Evolutionary conservation across 2,329 filamentous ascomycete species (phyloP).

Genomic region (Cercospora sojina): DNA sequence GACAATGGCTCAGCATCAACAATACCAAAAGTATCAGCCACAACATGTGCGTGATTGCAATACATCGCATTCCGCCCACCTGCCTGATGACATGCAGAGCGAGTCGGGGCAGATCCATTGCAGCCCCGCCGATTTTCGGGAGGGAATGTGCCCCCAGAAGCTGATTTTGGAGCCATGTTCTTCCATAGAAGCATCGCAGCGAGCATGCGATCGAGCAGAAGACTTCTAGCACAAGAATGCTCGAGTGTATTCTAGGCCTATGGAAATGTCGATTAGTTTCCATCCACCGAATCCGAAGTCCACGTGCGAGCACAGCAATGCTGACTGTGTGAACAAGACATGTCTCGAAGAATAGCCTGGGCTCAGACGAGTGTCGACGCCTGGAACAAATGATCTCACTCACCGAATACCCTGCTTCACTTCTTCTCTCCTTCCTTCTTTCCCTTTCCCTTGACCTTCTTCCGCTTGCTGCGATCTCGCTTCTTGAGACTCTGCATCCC

Average conservation of each 20-base stretch:
- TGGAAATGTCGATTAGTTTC: background rate
- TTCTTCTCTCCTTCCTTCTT: conserved; percentile 45
- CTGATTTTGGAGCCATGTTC: background rate
- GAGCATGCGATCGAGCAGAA: background rate
- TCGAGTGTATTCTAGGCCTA: background rate
- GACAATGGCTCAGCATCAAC: background rate
- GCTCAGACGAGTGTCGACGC: background rate
- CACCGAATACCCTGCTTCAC: background rate
- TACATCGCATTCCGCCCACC: background rate
- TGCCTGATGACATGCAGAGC: background rate
- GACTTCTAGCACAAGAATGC: background rate
- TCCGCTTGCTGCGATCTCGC: conserved; percentile 82
- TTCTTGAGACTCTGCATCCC: conserved; percentile 92
- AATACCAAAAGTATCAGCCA: background rate
- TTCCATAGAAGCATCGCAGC: background rate
- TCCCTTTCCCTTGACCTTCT: conserved; percentile 75
- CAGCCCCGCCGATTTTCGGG: background rate
- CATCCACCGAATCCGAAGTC: background rate
- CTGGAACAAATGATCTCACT: background rate
- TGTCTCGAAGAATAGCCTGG: background rate
- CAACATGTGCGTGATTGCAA: background rate
- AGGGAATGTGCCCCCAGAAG: background rate
- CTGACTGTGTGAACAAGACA: background rate
- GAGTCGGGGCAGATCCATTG: background rate
- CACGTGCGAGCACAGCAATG: background rate